Base-by-base conservation (phyloP, 306 rosid genomes). In the Begonia fuchsioides region DNA sequence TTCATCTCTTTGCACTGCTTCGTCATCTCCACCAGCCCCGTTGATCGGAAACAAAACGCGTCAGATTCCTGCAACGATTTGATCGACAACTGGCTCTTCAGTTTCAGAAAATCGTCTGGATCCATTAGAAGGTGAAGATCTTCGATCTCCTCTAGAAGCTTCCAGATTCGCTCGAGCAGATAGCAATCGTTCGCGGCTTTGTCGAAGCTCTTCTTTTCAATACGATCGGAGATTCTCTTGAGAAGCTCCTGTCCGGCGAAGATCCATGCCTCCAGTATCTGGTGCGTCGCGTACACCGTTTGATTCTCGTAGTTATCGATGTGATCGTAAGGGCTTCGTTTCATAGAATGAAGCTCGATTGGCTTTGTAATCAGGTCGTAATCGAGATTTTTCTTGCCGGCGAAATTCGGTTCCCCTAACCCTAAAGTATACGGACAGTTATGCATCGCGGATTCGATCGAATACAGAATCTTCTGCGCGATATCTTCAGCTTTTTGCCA, bases 291-390 rank as follows among this genome's bases (percentile, higher is more conserved):
- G 78, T 78, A 80, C 59, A 90, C 58, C 38, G 82, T 73, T 51
- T 61, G 83, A n/a, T 75, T 81, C 69, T 90, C 95, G 64, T 62
- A 62, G 61, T 63, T 84, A 10, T 49, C 66, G 13, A 72, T 56
- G 20, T 68, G 59, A n/a, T 67, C 78, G 19, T 51, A 77, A 59
- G 87, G 82, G 13, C 65, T 63, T 44, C 64, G 71, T 49, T 58
- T 75, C 17, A 84, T 17, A 0, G 75, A 13, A 32, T 76, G 87
- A 13, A 84, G 61, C 48, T 76, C 83, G 65, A 52, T 60, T 0
- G 97, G 95, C 54, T 52, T 68, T 69, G 93, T 78, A 15, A 84
- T 80, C 53, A 32, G 69, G 71, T 90, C 97, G 87, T 90, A 90
- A 4, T 69, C 79, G 32, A 90, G 79, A 16, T 55, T 49, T 9